A percentile compares a stretch with the other conserved stretches of the same genome.
Evolutionary conservation across 208 protist genomes (phyloP).

Genomic region (Phytomonas sp.): DNA sequence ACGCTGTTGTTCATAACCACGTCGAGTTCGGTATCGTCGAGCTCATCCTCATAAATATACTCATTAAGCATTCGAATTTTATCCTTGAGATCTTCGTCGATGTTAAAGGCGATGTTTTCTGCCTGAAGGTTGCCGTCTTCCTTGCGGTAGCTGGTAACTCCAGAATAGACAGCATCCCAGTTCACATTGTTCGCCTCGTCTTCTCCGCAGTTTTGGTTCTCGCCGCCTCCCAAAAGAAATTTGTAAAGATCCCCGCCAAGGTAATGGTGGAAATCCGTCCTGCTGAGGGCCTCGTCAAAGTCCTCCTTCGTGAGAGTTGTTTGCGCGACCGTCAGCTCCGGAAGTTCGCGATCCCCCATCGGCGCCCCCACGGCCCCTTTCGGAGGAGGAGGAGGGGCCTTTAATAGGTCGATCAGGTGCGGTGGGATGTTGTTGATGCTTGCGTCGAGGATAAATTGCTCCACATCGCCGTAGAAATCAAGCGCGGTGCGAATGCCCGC

Average conservation of each 20-base stretch:
- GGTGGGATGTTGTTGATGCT: conserved; percentile 79
- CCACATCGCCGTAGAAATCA: conserved; percentile 79
- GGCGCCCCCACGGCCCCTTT: conserved; percentile 17
- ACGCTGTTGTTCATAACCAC: conserved; percentile 11
- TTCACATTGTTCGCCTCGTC: conserved; percentile 1
- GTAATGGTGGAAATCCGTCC: conserved; percentile 25
- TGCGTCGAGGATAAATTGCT: conserved; percentile 85
- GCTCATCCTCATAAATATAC: conserved; percentile 87
- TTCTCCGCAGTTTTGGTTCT: conserved; percentile 25
- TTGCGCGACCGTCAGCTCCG: neutral
- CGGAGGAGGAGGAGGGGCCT: conserved; percentile 10
- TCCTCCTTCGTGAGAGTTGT: conserved; percentile 14
- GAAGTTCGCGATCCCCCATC: neutral
- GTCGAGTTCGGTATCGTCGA: conserved; percentile 67
- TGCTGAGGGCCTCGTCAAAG: conserved; percentile 25
- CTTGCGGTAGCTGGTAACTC: conserved; percentile 11
- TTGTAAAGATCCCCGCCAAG: conserved; percentile 45
- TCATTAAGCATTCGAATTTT: conserved; percentile 80
- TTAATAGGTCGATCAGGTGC: conserved; percentile 55
- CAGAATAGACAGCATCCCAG: neutral
- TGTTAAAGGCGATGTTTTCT: conserved; percentile 38
- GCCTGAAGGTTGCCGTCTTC: conserved; percentile 18
- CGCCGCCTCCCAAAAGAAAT: conserved; percentile 30
- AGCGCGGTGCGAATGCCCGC: conserved; percentile 49
- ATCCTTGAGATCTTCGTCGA: conserved; percentile 71